Conservation (phyloP, 768 basidiomycete species). For the Boletus speciosus region DNA sequence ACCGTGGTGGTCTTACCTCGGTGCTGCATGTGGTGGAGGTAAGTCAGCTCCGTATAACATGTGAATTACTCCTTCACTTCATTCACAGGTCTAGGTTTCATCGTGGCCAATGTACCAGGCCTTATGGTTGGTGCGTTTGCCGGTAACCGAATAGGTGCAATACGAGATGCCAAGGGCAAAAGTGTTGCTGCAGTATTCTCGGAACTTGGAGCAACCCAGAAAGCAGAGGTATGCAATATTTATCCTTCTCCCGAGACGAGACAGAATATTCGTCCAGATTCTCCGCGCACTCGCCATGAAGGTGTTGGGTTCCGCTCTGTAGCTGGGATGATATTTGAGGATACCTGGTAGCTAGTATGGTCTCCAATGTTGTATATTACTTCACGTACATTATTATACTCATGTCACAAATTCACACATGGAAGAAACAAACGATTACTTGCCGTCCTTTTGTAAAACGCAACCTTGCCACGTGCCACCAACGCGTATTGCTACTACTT, state of each 20-base stretch:
- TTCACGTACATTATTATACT: no score
- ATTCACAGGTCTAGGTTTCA: conserved; percentile 33
- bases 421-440: not conserved
- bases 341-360: not conserved
- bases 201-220: conserved; percentile 71
- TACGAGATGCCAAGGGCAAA: conserved; percentile 93
- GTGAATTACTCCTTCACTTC: conserved; percentile 31
- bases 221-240: conserved; percentile 68
- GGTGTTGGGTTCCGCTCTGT: conserved; percentile 65
- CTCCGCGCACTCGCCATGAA: conserved; percentile 79
- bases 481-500: not conserved
- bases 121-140: conserved; percentile 82
- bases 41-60: conserved; percentile 19
- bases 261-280: conserved; percentile 46
- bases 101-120: conserved; percentile 80
- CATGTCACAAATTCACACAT: conserved; percentile 3
- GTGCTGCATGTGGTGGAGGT: conserved; percentile 66
- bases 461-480: conserved; percentile 11
- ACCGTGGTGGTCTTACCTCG: conserved; percentile 75
- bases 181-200: conserved; percentile 86
- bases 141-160: conserved; percentile 86
- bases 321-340: conserved; percentile 1
- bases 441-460: not conserved
- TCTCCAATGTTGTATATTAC: not conserved
- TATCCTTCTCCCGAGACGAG: not conserved